Conservation (phyloP, 1,139 yeast genomes). For the Yamadazyma songkhlaensis region DNA sequence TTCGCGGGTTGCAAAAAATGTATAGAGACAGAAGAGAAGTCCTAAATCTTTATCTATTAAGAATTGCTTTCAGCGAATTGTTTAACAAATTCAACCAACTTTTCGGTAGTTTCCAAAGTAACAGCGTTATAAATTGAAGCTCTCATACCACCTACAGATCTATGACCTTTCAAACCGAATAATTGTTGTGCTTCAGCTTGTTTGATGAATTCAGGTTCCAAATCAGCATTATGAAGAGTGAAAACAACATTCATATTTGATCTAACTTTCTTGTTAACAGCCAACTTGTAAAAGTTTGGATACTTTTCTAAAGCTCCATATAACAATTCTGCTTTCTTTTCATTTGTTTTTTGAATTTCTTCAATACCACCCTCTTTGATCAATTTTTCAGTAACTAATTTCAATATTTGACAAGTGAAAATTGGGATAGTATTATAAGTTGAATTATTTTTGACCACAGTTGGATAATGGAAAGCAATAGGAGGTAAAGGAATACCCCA, state of each 20-base stretch:
- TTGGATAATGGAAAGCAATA: slow-evolving; percentile 83
- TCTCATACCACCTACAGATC: slow-evolving; percentile 97
- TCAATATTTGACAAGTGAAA: slow-evolving; percentile 81
- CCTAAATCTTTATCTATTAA: not conserved
- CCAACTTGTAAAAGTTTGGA: slow-evolving; percentile 62
- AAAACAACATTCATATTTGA: slow-evolving; percentile 94
- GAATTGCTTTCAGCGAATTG: slow-evolving; percentile 51
- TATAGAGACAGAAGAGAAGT: too few relatives aligned
- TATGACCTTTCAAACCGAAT: slow-evolving; percentile 88
- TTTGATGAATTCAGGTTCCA: slow-evolving; percentile 66
- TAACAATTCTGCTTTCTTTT: slow-evolving; percentile 55
- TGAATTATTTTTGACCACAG: slow-evolving; percentile 83
- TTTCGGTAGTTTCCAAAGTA: slow-evolving; percentile 57
- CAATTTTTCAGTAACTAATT: slow-evolving; percentile 68
- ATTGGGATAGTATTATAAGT: slow-evolving; percentile 95
- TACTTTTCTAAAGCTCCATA: slow-evolving; percentile 65
- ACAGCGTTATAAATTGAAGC: slow-evolving; percentile 93
- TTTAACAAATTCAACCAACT: slow-evolving; percentile 56
- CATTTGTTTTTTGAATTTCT: slow-evolving; percentile 56
- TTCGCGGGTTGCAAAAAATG: not conserved
- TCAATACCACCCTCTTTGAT: slow-evolving; percentile 56
- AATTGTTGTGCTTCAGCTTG: slow-evolving; percentile 50
- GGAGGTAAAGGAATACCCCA: slow-evolving; percentile 76
- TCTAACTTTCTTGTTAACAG: slow-evolving; percentile 60
- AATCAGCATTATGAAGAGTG: slow-evolving; percentile 59